These are phyloP conservation scores for Gaillardinia entomophila DNA, from an alignment of 805 yeast species.

Conservation along the genomic window DNA sequence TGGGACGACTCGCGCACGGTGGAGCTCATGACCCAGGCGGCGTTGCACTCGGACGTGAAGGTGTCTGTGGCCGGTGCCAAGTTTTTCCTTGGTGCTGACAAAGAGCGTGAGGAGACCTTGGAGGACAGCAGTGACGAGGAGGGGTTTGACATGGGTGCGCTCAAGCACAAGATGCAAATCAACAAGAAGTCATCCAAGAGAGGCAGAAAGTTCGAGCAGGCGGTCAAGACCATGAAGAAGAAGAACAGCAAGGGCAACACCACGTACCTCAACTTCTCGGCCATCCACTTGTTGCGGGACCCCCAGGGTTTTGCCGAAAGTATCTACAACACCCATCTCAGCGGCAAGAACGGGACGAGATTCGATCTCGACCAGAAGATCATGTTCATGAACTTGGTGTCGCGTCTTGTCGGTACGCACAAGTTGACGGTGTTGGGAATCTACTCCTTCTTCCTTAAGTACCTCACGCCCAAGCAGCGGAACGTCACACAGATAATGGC, in stretches of 20 bases:
- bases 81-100: constrained; percentile 93
- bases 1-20: constrained; percentile 98
- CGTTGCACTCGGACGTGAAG: constrained; percentile 79
- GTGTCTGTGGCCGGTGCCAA: constrained; percentile 85
- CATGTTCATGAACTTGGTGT: constrained; percentile 77
- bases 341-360: constrained; percentile 61
- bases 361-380: constrained; percentile 86
- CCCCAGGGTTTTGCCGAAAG: constrained; percentile 97
- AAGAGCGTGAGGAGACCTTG: constrained; percentile 80
- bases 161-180: constrained; percentile 76
- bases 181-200: constrained; percentile 80
- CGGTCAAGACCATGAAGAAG: constrained; percentile 59
- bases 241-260: constrained; percentile 47
- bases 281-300: constrained; percentile 88
- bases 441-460: constrained; percentile 83
- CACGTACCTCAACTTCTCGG: constrained; percentile 83
- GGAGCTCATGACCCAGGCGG: constrained; percentile 96
- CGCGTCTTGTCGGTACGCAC: constrained; percentile 91
- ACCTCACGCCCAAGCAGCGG: constrained; percentile 87
- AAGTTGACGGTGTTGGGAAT: constrained; percentile 86
- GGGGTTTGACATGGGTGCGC: constrained; percentile 62
- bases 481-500: constrained; percentile 97
- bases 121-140: constrained; percentile 67
- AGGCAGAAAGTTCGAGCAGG: constrained; percentile 72
- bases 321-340: constrained; percentile 65